Evolutionary conservation across 2,329 filamentous ascomycete species (phyloP).

Genomic region (Aspergillus floridensis): DNA sequence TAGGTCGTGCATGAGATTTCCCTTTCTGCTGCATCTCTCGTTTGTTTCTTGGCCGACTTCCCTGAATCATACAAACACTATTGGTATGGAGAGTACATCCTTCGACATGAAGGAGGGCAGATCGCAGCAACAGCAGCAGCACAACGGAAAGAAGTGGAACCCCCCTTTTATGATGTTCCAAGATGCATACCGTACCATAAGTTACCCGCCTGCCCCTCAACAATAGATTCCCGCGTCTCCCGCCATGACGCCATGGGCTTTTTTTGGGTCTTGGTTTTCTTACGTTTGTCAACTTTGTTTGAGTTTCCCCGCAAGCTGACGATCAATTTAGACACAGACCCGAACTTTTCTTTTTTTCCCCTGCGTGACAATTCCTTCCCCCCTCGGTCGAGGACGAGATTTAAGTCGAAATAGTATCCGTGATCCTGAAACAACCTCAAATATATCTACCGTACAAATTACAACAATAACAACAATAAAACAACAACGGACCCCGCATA

Average conservation of each 20-base stretch:
- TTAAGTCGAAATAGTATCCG: not conserved
- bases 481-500: not conserved
- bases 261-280: slow-evolving; percentile 7
- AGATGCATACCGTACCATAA: slow-evolving; percentile 15
- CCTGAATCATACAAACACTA: not conserved
- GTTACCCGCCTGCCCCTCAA: slow-evolving; percentile 3
- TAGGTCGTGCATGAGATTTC: not conserved
- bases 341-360: not conserved
- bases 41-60: not conserved
- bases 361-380: not conserved
- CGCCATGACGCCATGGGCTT: slow-evolving; percentile 22
- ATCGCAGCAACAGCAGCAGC: not conserved
- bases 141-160: slow-evolving; percentile 3
- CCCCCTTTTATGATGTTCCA: not conserved
- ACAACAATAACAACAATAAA: not conserved
- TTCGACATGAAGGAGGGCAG: not conserved
- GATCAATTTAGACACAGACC: slow-evolving; percentile 6
- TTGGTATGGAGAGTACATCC: not conserved
- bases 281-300: slow-evolving; percentile 3
- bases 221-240: slow-evolving; percentile 6
- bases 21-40: not conserved
- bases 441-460: not conserved
- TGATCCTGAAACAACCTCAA: not conserved
- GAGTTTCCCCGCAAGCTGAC: slow-evolving; percentile 19
- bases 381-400: too few relatives aligned